These are phyloP conservation scores for Coprinellus micaceus DNA, from an alignment of 768 basidiomycete species.

Conservation along the genomic window DNA sequence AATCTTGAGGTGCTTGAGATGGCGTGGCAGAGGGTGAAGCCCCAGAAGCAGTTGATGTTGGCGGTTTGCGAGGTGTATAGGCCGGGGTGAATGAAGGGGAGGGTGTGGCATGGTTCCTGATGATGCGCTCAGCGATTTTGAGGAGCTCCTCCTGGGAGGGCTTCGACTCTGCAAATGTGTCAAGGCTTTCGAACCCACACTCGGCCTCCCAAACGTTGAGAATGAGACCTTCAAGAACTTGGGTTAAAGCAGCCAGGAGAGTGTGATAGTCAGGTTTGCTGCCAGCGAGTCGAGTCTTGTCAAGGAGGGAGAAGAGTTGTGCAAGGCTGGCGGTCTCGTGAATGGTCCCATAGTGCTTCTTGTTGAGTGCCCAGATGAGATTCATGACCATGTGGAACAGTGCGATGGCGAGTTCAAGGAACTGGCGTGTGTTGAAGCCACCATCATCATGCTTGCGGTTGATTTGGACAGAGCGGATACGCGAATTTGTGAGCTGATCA, in stretches of 20 bases:
- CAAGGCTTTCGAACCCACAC: constrained; percentile 1
- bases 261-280: constrained; percentile 30
- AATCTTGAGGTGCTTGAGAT: constrained; percentile 8
- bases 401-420: constrained; percentile 23
- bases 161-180: neutral
- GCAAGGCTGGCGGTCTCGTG: constrained; percentile 16
- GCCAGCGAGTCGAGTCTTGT: constrained; percentile 21
- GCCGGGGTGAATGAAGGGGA: neutral
- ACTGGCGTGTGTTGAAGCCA: constrained; percentile 14
- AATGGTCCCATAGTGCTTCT: constrained; percentile 21
- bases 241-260: constrained; percentile 14
- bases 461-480: constrained; percentile 15
- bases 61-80: neutral
- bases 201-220: constrained; percentile 23
- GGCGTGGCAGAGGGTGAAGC: constrained; percentile 15
- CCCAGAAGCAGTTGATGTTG: neutral
- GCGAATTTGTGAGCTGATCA: constrained; percentile 21
- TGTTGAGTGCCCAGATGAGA: constrained; percentile 22
- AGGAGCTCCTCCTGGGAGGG: neutral
- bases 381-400: constrained; percentile 29
- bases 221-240: constrained; percentile 25
- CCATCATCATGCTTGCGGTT: constrained; percentile 11
- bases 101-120: neutral
- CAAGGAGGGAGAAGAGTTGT: constrained; percentile 21
- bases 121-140: neutral